These are phyloP conservation scores for Marasmius sp. DNA, from an alignment of 1,284 basidiomycete genomes.

Conservation along the genomic window DNA sequence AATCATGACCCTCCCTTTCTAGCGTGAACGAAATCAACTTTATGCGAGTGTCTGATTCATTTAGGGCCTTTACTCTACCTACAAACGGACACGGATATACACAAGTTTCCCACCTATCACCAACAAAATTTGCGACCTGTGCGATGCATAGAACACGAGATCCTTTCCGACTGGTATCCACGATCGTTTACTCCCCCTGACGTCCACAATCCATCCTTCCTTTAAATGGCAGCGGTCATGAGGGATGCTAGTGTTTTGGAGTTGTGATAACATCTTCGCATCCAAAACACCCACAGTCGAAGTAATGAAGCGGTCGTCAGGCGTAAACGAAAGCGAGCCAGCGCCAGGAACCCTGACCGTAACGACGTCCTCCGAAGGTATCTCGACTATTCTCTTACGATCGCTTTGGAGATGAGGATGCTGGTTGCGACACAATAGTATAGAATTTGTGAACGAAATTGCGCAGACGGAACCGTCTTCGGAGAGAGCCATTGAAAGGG, in stretches of 20 bases:
- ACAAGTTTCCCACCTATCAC: not conserved
- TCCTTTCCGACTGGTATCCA: not conserved
- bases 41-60: too few relatives aligned
- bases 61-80: too few relatives aligned
- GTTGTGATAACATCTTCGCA: not conserved
- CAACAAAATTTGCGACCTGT: not conserved
- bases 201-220: not conserved
- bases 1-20: too few relatives aligned
- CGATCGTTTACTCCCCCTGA: not conserved
- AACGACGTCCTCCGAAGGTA: not conserved
- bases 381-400: not conserved
- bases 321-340: not conserved
- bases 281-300: not conserved
- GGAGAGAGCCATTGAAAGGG: not conserved
- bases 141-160: not conserved
- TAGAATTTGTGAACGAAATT: not conserved
- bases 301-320: not conserved
- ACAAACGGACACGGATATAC: not conserved
- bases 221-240: not conserved
- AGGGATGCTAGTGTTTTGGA: not conserved
- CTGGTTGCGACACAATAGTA: not conserved
- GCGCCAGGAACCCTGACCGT: not conserved
- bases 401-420: not conserved
- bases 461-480: not conserved
- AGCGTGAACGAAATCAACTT: too few relatives aligned